Conservation (phyloP, 2,329 filamentous ascomycete species). For the Pseudogymnoascus sp. region DNA sequence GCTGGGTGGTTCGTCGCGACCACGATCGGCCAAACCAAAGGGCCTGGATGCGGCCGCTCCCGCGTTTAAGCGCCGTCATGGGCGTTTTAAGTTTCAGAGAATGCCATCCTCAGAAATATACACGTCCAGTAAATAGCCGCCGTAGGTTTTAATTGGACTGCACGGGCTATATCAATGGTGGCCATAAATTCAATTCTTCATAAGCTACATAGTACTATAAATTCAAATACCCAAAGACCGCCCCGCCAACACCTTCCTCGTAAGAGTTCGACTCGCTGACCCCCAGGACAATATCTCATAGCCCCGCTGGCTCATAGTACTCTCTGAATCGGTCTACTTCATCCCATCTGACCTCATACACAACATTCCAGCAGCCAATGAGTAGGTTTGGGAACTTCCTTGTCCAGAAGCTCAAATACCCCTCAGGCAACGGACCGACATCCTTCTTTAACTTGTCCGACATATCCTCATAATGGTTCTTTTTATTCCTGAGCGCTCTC, state of each 20-base stretch:
- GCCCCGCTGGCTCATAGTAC: conserved; percentile 50
- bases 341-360: conserved; percentile 47
- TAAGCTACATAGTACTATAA: not conserved
- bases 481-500: conserved; percentile 87
- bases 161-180: not conserved
- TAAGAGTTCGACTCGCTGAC: not conserved
- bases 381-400: conserved; percentile 57
- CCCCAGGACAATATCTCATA: not conserved
- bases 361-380: conserved; percentile 56
- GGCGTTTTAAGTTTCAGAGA: conserved; percentile 3
- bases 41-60: conserved; percentile 1
- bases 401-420: conserved; percentile 63
- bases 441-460: conserved; percentile 63
- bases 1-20: conserved; percentile 2
- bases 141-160: not conserved
- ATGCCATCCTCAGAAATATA: not conserved
- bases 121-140: not conserved
- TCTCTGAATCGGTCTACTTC: conserved; percentile 53
- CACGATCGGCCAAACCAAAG: not conserved
- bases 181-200: not conserved
- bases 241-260: not conserved
- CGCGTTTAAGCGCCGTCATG: conserved; percentile 1
- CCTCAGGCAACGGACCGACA: conserved; percentile 55
- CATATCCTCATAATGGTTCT: conserved; percentile 97
- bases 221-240: not conserved